Evolutionary conservation across 2,329 filamentous ascomycete genomes (phyloP), one percentile per base, ranked within the genome.

Genomic region (Beauveria brongniartii): DNA sequence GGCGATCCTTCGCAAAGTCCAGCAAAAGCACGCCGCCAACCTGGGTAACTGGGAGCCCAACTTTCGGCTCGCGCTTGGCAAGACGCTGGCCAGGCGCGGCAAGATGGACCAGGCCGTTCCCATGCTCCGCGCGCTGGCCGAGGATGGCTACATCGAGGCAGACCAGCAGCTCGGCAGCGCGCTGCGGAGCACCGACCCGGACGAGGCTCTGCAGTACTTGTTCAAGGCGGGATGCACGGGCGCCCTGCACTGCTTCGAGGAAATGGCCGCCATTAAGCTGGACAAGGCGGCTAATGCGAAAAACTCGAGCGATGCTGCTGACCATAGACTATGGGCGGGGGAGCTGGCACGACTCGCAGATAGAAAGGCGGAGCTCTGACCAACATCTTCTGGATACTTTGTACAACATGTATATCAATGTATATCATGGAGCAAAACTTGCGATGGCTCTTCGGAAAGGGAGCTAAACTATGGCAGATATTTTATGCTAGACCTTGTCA

Each of bases 281-380:
- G 67, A 69, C 46, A 65, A 56, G 18, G 66, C 65, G 50, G 55
- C 62, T 4, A 58, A 63, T 10, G 59, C 67, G 26, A 59, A 61
- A 9, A 59, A 62, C 41, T 55, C 60, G 22, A 61, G 54, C 41
- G 50, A 59, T 5, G 65, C 55, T 41, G 65, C 64, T 37, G 65
- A 72, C 2, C 63, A 65, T 16, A 54, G 63, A 22, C 65, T 64
- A 6, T 74, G 71, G 73, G 72, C 70, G 12, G 63, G 68, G 65
- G 72, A 75, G 63, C 74, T 72, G 69, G 66, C 70, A n/a, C 68
- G 67, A 20, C 59, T 75, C 44, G 71, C 68, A 3, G 67, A 73
- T 53, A 44, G 53, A 3, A 64, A 61, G 12, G 65, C 53, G 14
- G 63, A 64, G 51, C 65, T 67, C 47, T 74, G 55, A 63, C 18